These are phyloP conservation scores for Xanthoparmelia taractica DNA, from an alignment of 495 filamentous ascomycete genomes.

Conservation along the genomic window DNA sequence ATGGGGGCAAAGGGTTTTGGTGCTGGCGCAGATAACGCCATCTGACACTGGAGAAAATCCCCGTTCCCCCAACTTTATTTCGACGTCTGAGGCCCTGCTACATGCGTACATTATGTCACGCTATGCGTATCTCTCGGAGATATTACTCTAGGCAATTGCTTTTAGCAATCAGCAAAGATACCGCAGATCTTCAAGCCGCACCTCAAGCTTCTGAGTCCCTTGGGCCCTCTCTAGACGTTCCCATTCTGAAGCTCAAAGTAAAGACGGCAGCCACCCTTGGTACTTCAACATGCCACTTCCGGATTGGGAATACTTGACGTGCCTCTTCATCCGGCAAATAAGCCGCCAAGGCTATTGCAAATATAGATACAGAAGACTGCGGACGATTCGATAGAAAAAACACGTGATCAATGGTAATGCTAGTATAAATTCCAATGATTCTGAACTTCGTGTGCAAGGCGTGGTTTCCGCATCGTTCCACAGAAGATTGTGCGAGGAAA, in stretches of 20 bases:
- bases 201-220: too few relatives aligned
- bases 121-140: not conserved
- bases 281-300: too few relatives aligned
- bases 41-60: slow-evolving; percentile 18
- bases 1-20: not conserved
- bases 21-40: slow-evolving; percentile 17
- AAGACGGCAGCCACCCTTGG: too few relatives aligned
- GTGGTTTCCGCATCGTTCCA: not conserved
- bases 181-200: not conserved
- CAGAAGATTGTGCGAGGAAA: not conserved
- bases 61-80: slow-evolving; percentile 7
- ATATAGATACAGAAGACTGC: not conserved
- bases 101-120: slow-evolving; percentile 9
- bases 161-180: not conserved
- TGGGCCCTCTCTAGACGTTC: too few relatives aligned
- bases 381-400: not conserved
- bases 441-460: not conserved
- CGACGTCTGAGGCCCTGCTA: not conserved
- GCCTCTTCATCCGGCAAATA: not conserved
- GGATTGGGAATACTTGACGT: not conserved
- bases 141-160: not conserved
- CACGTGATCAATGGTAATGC: not conserved
- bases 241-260: too few relatives aligned
- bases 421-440: not conserved
- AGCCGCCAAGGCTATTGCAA: not conserved